These are phyloP conservation scores for Aspergillus aculeatus DNA, from an alignment of 2,329 filamentous ascomycete genomes.

Conservation along the genomic window DNA sequence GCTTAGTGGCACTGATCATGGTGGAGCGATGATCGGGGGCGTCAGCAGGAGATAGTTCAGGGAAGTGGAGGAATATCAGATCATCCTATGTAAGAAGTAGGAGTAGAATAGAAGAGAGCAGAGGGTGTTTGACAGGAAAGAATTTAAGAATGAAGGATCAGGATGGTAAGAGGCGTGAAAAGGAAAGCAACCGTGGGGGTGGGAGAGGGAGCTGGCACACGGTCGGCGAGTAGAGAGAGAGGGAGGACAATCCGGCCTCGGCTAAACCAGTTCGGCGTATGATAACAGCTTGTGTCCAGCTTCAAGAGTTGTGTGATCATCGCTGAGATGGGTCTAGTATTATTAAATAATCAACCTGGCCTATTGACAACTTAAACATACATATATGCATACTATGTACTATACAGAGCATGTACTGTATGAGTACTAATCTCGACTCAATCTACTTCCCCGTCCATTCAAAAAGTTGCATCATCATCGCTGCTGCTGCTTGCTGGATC, in stretches of 20 bases:
- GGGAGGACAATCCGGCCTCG: slow-evolving; percentile 26
- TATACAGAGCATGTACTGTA: background rate
- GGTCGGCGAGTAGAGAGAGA: slow-evolving; percentile 12
- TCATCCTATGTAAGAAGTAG: slow-evolving; percentile 14
- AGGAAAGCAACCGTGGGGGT: slow-evolving; percentile 1
- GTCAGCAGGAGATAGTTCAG: slow-evolving; percentile 3
- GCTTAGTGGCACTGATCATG: slow-evolving; percentile 73
- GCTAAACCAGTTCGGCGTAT: slow-evolving; percentile 23
- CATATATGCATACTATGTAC: background rate
- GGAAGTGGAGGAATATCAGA: slow-evolving; percentile 7
- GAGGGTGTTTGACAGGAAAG: background rate
- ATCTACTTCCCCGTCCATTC: too few species aligned
- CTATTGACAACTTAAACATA: too few species aligned
- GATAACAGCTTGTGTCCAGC: slow-evolving; percentile 13
- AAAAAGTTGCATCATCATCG: background rate
- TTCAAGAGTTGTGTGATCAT: slow-evolving; percentile 1
- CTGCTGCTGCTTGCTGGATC: background rate
- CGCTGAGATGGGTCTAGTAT: background rate
- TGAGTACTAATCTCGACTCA: too few species aligned
- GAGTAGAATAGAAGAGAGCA: background rate
- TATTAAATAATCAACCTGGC: too few species aligned
- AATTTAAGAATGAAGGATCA: background rate
- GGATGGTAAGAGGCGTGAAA: slow-evolving; percentile 4
- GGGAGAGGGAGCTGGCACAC: background rate
- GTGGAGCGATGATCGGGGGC: slow-evolving; percentile 18